Base-by-base conservation (phyloP, 129 eudicot genomes). In the Rutidosis leptorrhynchoides region DNA sequence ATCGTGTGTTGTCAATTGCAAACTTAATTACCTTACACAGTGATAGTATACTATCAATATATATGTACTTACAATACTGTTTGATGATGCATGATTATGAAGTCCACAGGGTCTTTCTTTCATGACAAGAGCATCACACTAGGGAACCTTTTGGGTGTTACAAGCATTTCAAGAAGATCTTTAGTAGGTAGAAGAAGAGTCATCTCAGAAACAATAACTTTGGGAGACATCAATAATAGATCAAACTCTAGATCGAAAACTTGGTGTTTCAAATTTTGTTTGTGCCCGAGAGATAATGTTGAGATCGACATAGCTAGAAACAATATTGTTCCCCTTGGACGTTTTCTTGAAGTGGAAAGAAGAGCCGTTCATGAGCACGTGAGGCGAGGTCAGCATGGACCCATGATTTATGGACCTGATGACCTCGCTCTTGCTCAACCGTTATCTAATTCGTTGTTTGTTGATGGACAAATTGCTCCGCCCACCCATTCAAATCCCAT, bases 71-170 rank as follows among this genome's bases (percentile, higher is more conserved):
- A 40, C 1, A 21, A 15, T 21, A 49, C 43, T 45, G 11, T 48
- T 28, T 28, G 10, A 45, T 68, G 48, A 25, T 35, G 52, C 35
- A n/a, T 58, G 59, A 54, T 51, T 62, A 26, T 77, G 73, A 62
- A 88, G 96, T 88, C 96, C 27, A 88, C 92, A 29, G 84, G 89
- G 46, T 84, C 96, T 17, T 84, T 88, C 81, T 88, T 88, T 62
- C 91, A 78, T 67, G 91, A 88, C 80, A 84, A 73, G 69, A 85
- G 81, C 78, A 85, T 82, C 58, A 84, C 92, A 23, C 78, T 88
- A 1, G 89, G 96, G 42, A 88, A 84, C 81, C 86, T 88, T 27
- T 79, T 88, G 25, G 96, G 92, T 22, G 82, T 83, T 46, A 80
- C 96, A 45, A 88, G 75, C 81, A 82, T 88, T 40, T 84, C 91